phyloP scores from a whole-genome alignment of 2,329 filamentous ascomycete genomes.

The Drechslerella coelobrocha region DNA sequence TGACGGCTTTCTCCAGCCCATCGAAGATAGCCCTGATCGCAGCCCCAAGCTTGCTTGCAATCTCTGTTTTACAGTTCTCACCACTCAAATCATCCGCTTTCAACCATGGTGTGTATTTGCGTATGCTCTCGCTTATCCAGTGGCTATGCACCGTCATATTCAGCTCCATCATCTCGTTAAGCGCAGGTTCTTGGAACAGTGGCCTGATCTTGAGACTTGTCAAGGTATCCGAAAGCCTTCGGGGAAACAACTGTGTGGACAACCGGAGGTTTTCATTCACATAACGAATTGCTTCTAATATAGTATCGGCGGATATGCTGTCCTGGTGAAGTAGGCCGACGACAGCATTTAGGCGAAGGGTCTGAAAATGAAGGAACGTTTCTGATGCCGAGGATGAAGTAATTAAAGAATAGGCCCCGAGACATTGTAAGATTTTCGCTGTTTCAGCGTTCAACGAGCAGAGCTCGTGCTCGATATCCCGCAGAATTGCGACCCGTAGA shows the following conservation, averaged over 20 bases:
- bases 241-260: slow-evolving; percentile 66
- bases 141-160: slow-evolving; percentile 67
- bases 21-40: slow-evolving; percentile 57
- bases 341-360: slow-evolving; percentile 65
- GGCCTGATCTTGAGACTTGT: slow-evolving; percentile 65
- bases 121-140: slow-evolving; percentile 69
- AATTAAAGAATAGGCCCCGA: slow-evolving; percentile 69
- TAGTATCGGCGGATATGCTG: slow-evolving; percentile 58
- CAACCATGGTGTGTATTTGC: slow-evolving; percentile 71
- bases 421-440: slow-evolving; percentile 62
- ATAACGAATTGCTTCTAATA: slow-evolving; percentile 64
- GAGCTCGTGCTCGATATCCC: slow-evolving; percentile 64
- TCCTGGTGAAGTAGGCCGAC: slow-evolving; percentile 59
- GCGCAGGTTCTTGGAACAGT: slow-evolving; percentile 64
- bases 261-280: slow-evolving; percentile 67
- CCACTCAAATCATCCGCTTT: slow-evolving; percentile 64
- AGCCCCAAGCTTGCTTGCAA: slow-evolving; percentile 59
- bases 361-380: slow-evolving; percentile 68
- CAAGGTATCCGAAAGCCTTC: slow-evolving; percentile 65
- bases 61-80: slow-evolving; percentile 56
- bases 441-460: slow-evolving; percentile 57
- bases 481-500: slow-evolving; percentile 64
- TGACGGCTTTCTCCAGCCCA: slow-evolving; percentile 51
- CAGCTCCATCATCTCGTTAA: slow-evolving; percentile 64
- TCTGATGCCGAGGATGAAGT: slow-evolving; percentile 69